A percentile compares a stretch with the other conserved stretches of the same genome.
Conservation (phyloP, 2,329 filamentous ascomycete species). For the Colletotrichum scovillei region DNA sequence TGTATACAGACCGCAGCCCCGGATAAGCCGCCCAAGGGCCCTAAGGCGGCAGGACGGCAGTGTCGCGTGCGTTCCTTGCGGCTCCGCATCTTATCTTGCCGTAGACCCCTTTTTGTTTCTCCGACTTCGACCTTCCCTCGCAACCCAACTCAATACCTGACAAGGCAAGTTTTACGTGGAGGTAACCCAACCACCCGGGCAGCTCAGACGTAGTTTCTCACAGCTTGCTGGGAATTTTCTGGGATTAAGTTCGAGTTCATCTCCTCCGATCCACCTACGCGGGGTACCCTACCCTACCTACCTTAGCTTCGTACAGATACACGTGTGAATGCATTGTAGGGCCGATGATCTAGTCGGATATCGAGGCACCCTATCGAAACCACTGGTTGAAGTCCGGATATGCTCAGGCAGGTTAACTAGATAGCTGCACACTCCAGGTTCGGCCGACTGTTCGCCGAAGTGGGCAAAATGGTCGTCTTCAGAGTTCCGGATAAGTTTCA, state of each 20-base stretch:
- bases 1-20: no score
- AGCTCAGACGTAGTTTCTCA: neutral
- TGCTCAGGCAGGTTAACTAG: neutral
- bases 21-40: neutral
- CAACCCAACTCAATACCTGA: neutral
- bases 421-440: neutral
- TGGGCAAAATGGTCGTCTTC: neutral
- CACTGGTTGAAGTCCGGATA: neutral
- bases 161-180: no score
- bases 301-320: neutral
- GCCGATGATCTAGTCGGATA: neutral
- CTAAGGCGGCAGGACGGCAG: neutral
- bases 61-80: neutral
- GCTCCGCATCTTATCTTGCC: no score
- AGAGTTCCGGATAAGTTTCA: neutral
- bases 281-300: constrained; percentile 4
- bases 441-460: neutral
- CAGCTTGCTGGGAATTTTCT: neutral
- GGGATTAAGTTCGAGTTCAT: neutral
- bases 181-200: neutral
- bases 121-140: neutral
- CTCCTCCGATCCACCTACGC: neutral
- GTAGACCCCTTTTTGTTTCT: neutral
- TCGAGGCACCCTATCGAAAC: neutral
- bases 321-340: neutral